A percentile compares a stretch with the other conserved stretches of the same genome.
These are phyloP conservation scores for Galeopsis tetrahit DNA, from an alignment of 257 asterid species.

Conservation along the genomic window DNA sequence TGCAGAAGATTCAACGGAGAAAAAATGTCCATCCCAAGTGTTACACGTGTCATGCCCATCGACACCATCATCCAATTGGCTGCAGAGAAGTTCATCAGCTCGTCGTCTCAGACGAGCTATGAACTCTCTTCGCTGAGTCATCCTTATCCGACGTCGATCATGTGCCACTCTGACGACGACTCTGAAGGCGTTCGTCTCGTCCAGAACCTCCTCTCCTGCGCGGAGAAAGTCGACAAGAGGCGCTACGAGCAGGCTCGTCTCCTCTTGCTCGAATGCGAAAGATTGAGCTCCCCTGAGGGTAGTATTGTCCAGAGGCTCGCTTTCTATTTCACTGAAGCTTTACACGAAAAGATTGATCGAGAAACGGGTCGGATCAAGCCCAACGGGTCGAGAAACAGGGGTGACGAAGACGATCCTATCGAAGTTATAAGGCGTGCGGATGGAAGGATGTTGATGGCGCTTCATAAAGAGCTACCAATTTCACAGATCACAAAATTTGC, in stretches of 20 bases:
- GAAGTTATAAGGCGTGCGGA: background rate
- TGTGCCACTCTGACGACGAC: conserved; percentile 44
- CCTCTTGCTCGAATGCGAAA: conserved; percentile 43
- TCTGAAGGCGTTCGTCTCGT: conserved; percentile 48
- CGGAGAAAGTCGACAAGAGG: conserved; percentile 48
- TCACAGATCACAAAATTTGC: conserved; percentile 53
- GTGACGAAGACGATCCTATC: background rate
- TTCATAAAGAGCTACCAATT: conserved; percentile 50
- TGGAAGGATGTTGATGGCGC: conserved; percentile 24
- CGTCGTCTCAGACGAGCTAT: conserved; percentile 23
- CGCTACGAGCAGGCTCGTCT: conserved; percentile 43
- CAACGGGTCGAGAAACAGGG: conserved; percentile 28
- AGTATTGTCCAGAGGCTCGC: conserved; percentile 46
- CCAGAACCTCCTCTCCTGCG: conserved; percentile 54
- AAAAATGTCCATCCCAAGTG: conserved; percentile 8
- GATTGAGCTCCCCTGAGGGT: conserved; percentile 38
- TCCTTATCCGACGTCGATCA: conserved; percentile 38
- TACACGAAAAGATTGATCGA: conserved; percentile 52
- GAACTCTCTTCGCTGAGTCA: conserved; percentile 45
- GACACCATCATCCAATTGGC: conserved; percentile 52
- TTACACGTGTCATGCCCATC: conserved; percentile 28
- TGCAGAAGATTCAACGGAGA: conserved; percentile 43
- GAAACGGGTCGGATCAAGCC: conserved; percentile 44
- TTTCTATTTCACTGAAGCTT: conserved; percentile 56
- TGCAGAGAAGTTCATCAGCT: conserved; percentile 55